Conservation (phyloP, 2,329 filamentous ascomycete species). For the Ophiognomonia clavigignenti-juglandacearum region DNA sequence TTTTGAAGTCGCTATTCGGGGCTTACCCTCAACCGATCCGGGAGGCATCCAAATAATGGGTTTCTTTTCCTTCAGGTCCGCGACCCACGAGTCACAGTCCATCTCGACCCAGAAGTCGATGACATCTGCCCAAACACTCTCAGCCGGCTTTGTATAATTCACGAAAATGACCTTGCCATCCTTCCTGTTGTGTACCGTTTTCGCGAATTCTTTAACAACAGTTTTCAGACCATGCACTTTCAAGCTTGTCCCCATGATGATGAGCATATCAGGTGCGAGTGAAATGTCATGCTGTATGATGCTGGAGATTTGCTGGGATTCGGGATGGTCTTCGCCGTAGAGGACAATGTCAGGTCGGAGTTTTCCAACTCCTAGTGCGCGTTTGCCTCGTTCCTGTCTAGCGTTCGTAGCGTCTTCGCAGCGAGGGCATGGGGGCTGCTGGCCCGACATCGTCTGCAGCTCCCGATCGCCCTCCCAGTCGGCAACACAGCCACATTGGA, state of each 20-base stretch:
- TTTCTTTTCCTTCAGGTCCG: slow-evolving; percentile 54
- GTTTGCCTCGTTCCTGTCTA: slow-evolving; percentile 60
- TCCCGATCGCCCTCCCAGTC: slow-evolving; percentile 55
- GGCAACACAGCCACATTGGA: slow-evolving; percentile 52
- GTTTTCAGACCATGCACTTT: slow-evolving; percentile 68
- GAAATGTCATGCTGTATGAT: slow-evolving; percentile 64
- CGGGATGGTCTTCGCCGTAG: slow-evolving; percentile 69
- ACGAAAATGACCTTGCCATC: slow-evolving; percentile 68
- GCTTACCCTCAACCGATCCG: slow-evolving; percentile 36
- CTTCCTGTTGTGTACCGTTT: slow-evolving; percentile 58
- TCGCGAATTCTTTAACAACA: slow-evolving; percentile 67
- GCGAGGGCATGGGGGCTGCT: slow-evolving; percentile 62
- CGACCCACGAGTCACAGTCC: slow-evolving; percentile 71
- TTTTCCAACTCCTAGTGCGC: slow-evolving; percentile 62
- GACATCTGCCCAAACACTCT: slow-evolving; percentile 67
- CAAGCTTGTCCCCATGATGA: slow-evolving; percentile 68
- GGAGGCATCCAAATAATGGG: slow-evolving; percentile 55
- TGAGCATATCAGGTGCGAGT: slow-evolving; percentile 59
- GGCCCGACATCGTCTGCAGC: slow-evolving; percentile 54
- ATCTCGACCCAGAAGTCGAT: slow-evolving; percentile 72
- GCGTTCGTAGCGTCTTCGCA: slow-evolving; percentile 59
- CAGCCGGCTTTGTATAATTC: slow-evolving; percentile 66
- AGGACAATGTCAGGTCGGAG: slow-evolving; percentile 69
- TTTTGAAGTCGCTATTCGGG: slow-evolving; percentile 27
- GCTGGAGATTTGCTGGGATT: slow-evolving; percentile 61